phyloP scores from a whole-genome alignment of 2,329 filamentous ascomycete species.

The Xylariaceae sp. region DNA sequence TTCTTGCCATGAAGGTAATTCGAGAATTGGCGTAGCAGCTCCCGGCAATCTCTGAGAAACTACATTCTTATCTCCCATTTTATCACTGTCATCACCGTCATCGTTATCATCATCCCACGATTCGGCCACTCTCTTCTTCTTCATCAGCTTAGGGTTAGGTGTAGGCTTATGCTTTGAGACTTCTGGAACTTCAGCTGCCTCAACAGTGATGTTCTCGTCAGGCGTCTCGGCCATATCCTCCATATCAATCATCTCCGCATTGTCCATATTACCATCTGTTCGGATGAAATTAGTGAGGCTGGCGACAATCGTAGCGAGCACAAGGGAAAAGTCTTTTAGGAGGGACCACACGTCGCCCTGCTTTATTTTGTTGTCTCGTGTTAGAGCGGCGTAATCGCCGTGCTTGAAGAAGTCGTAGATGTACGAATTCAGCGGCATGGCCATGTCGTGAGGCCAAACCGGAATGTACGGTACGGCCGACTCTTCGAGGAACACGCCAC shows the following conservation, averaged over 20 bases:
- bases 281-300: conserved; percentile 64
- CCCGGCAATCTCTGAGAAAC: not conserved
- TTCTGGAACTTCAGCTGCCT: not conserved
- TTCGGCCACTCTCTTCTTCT: conserved; percentile 54
- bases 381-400: conserved; percentile 65
- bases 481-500: conserved; percentile 76
- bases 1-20: conserved; percentile 28
- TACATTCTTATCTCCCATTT: not conserved
- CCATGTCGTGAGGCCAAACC: conserved; percentile 62
- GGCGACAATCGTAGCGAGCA: conserved; percentile 74
- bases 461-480: conserved; percentile 73
- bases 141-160: conserved; percentile 38
- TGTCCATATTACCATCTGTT: conserved; percentile 51
- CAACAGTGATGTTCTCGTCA: conserved; percentile 32
- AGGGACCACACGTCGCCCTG: conserved; percentile 73
- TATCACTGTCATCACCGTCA: conserved; percentile 42
- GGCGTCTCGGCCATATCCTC: conserved; percentile 39
- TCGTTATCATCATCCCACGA: conserved; percentile 52
- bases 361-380: conserved; percentile 69
- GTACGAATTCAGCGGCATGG: conserved; percentile 66
- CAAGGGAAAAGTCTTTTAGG: conserved; percentile 63
- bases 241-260: conserved; percentile 52
- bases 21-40: not conserved
- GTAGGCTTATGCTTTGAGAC: not conserved
- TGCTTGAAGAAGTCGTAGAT: conserved; percentile 80